These are phyloP conservation scores for Misopates orontium DNA, from an alignment of 257 asterid genomes.

Conservation along the genomic window DNA sequence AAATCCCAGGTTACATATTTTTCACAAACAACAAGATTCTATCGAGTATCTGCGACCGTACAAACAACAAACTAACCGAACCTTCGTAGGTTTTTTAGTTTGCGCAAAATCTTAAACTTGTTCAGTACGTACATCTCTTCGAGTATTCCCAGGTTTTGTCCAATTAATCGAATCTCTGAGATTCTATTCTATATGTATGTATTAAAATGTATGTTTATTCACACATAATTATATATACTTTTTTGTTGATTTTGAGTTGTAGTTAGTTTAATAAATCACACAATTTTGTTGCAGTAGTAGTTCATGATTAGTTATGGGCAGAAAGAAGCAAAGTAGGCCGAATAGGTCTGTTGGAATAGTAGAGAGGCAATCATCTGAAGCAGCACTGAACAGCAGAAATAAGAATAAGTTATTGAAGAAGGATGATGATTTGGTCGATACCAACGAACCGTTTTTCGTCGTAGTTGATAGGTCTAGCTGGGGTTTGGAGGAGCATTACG, in stretches of 20 bases:
- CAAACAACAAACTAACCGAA: too few species aligned
- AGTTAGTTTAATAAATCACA: background rate
- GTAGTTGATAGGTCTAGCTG: constrained; percentile 60
- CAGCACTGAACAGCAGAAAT: constrained; percentile 30
- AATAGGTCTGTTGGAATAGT: constrained; percentile 59
- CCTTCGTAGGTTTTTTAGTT: too few species aligned
- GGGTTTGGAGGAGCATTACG: constrained; percentile 66
- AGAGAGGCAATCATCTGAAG: constrained; percentile 35
- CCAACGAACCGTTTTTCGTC: constrained; percentile 55
- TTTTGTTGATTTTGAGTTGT: background rate
- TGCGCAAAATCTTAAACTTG: too few species aligned
- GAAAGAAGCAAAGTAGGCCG: constrained; percentile 81
- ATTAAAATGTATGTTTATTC: too few species aligned
- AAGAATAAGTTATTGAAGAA: constrained; percentile 25
- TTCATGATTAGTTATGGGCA: constrained; percentile 57
- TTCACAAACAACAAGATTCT: too few species aligned
- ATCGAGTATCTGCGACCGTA: too few species aligned
- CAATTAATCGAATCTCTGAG: too few species aligned
- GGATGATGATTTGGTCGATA: constrained; percentile 24
- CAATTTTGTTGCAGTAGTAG: background rate
- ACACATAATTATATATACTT: too few species aligned
- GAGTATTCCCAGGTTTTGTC: too few species aligned
- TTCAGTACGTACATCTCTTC: too few species aligned
- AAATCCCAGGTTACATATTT: too few species aligned
- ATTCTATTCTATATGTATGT: too few species aligned